These are phyloP conservation scores for Zarea fungicola DNA, from an alignment of 2,329 filamentous ascomycete genomes.

Conservation along the genomic window DNA sequence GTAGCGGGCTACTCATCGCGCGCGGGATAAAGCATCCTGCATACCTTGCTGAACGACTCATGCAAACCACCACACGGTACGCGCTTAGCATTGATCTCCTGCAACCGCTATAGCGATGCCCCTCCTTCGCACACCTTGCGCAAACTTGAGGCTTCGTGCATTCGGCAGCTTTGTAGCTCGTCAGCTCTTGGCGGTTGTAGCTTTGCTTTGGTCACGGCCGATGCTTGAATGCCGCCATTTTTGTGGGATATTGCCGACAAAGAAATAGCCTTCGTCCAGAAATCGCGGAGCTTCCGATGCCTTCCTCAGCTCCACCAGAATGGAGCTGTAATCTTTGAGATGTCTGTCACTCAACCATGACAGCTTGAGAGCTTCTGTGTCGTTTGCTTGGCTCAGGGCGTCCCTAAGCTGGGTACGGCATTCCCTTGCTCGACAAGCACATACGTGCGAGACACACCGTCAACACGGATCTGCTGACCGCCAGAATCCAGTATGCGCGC, in stretches of 20 bases:
- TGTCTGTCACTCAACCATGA: not conserved
- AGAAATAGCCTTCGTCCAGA: constrained; percentile 19
- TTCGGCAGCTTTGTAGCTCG: constrained; percentile 22
- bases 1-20: constrained; percentile 17
- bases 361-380: not conserved
- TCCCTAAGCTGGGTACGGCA: not conserved
- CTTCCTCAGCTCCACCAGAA: constrained; percentile 18
- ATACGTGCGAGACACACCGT: not conserved
- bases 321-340: not conserved
- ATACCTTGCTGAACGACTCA: constrained; percentile 21
- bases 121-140: constrained; percentile 15
- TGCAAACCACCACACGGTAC: constrained; percentile 18
- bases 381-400: not conserved
- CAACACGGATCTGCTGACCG: no score
- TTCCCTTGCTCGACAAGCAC: not conserved
- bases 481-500: no score
- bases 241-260: constrained; percentile 19
- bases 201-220: constrained; percentile 22
- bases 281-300: constrained; percentile 16
- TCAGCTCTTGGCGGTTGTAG: constrained; percentile 26
- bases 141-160: constrained; percentile 21
- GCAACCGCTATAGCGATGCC: constrained; percentile 19
- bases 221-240: constrained; percentile 17
- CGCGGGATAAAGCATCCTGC: constrained; percentile 17
- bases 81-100: constrained; percentile 16